phyloP scores from a whole-genome alignment of 257 asterid genomes.

The Nicotiana sylvestris region DNA sequence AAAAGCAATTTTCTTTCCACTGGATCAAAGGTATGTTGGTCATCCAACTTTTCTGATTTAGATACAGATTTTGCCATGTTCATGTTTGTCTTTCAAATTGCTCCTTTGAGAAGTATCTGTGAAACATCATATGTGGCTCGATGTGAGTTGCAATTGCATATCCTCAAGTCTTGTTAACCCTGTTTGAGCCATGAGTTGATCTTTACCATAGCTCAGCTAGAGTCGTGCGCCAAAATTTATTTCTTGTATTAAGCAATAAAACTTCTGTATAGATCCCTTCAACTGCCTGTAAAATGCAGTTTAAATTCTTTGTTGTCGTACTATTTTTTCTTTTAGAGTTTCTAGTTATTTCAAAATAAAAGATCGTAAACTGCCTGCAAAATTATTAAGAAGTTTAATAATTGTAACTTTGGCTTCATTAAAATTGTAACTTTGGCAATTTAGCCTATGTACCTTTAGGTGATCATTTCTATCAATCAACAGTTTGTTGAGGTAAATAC shows the following conservation, averaged over 20 bases:
- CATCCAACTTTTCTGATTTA: conserved; percentile 1
- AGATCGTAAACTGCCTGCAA: background rate
- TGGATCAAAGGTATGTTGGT: conserved; percentile 63
- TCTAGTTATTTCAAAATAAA: background rate
- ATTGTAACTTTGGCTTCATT: background rate
- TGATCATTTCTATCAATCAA: background rate
- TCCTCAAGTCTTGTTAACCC: background rate
- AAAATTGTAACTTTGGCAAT: background rate
- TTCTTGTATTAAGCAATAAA: background rate
- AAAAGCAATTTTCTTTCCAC: conserved; percentile 69
- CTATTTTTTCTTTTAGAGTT: background rate
- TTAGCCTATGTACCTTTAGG: background rate
- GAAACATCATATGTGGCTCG: background rate
- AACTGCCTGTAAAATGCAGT: background rate
- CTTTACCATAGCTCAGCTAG: background rate
- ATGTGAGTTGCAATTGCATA: background rate
- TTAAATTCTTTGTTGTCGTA: background rate
- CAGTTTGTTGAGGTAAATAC: background rate
- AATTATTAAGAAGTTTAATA: background rate
- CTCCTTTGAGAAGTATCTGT: background rate
- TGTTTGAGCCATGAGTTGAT: background rate
- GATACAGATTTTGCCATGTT: background rate
- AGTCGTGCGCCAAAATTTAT: background rate
- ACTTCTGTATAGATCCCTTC: background rate
- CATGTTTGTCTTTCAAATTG: background rate